Evolutionary conservation across 2,329 filamentous ascomycete genomes (phyloP), one percentile per base, ranked within the genome.

Genomic region (Ilyonectria sp.): DNA sequence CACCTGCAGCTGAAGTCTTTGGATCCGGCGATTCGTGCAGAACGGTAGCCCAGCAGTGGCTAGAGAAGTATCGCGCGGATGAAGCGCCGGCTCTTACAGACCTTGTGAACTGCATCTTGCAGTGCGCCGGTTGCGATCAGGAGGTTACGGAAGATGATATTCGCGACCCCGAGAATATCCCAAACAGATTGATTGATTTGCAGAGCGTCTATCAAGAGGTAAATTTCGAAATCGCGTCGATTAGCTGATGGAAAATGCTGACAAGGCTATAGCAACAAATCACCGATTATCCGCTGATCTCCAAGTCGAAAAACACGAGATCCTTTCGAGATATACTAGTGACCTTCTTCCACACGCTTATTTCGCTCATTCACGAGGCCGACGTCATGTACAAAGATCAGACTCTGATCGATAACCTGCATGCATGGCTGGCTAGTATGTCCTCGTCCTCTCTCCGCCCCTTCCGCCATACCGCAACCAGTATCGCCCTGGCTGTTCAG

Each of bases 381-480:
- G 92, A 93, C 26, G 83, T 93, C 21, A 83, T 99, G 57, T 97
- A 97, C 82, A 90, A 88, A 50, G 92, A 97, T 69, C 83, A 86
- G 40, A 88, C 91, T 33, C 85, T 99, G 57, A 90, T 97, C 76
- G 94, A 98, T 78, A 97, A 97, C 77, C 88, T 98, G 54, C 91
- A 94, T 73, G 87, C 93, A 65, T 99, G 96, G 96, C 86, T 98
- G 67, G 92, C 91, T 44, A 93, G 93, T 66, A 94, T 99, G 92
- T 96, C 95, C 3, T 96, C 94, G 4, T 95, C 94, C 0, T 88
- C 90, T 4, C 91, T 95, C 69, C 91, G 96, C 62, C 94, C 96
- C 2, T 98, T 99, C 81, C 90, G 96, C 71, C 96, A 99, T 81
- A 99, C 96, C 0, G 93, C 95, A 1, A 97, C 95, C 2, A 91